Conservation (phyloP, 225 moss, liverwort and hornwort genomes). For the Sphagnum tenellum region DNA sequence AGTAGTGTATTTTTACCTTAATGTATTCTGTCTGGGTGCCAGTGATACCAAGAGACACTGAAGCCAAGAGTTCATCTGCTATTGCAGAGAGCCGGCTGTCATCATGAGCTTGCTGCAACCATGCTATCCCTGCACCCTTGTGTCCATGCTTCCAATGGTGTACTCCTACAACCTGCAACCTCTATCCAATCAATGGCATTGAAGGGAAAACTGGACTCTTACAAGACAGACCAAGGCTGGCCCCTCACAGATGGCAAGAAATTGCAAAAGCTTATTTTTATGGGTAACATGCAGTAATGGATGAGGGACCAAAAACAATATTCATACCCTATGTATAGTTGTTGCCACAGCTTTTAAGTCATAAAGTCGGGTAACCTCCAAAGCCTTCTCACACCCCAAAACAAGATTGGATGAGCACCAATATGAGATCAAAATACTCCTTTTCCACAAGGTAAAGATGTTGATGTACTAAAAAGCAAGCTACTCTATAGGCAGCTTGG, state of each 20-base stretch:
- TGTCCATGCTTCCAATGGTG: constrained; percentile 92
- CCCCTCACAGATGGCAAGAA: no score
- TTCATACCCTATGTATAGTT: constrained; percentile 56
- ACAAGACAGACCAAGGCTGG: no score
- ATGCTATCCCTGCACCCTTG: constrained; percentile 89
- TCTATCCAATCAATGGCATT: no score
- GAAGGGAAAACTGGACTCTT: no score
- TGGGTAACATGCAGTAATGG: neutral
- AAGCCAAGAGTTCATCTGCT: constrained; percentile 84
- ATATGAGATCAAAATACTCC: no score
- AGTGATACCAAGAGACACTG: constrained; percentile 58
- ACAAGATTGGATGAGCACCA: no score
- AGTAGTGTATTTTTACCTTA: constrained; percentile 30
- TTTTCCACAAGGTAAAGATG: no score
- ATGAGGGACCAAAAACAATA: neutral
- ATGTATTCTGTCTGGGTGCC: constrained; percentile 58
- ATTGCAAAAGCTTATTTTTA: no score
- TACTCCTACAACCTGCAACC: constrained; percentile 65
- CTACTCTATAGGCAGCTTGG: no score
- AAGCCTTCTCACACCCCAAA: constrained; percentile 28
- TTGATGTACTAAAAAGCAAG: no score
- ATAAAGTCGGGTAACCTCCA: constrained; percentile 86
- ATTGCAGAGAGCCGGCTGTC: constrained; percentile 70
- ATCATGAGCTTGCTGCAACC: constrained; percentile 88
- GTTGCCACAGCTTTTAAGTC: constrained; percentile 69